A percentile compares a stretch with the other conserved stretches of the same genome.
Evolutionary conservation across 768 basidiomycete species (phyloP).

Genomic region (Leccinum imitatum): DNA sequence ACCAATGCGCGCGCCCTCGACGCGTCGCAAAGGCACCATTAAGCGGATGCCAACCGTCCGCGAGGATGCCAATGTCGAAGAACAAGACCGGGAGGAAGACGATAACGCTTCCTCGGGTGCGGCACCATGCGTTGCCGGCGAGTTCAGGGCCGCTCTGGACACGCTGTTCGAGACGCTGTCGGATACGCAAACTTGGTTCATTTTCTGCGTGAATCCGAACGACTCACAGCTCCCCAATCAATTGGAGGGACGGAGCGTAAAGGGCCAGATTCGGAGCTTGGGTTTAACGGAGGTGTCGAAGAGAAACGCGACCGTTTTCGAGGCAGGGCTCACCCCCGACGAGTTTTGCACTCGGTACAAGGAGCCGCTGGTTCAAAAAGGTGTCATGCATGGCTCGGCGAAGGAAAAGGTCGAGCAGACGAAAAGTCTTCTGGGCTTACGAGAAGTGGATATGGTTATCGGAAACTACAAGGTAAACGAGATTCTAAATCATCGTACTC

Average conservation of each 20-base stretch:
- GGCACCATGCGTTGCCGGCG: too few species aligned
- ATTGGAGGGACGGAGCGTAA: conserved; percentile 87
- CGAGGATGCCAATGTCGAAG: conserved; percentile 7
- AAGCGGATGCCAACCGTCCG: conserved; percentile 49
- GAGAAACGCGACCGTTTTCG: conserved; percentile 64
- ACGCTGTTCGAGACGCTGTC: conserved; percentile 81
- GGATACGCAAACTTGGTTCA: conserved; percentile 88
- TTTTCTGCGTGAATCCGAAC: conserved; percentile 94
- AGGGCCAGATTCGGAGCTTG: conserved; percentile 83
- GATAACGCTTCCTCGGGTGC: too few species aligned
- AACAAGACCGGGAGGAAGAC: too few species aligned
- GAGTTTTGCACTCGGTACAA: conserved; percentile 68
- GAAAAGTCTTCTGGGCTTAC: conserved; percentile 52
- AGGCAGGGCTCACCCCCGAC: conserved; percentile 80
- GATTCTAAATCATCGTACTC: conserved; percentile 7
- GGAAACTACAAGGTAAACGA: conserved; percentile 75
- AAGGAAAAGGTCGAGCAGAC: conserved; percentile 61
- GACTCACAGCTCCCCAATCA: conserved; percentile 95
- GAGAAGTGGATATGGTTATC: conserved; percentile 73
- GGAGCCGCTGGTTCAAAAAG: conserved; percentile 47
- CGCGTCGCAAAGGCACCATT: conserved; percentile 73
- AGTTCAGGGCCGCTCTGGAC: too few species aligned
- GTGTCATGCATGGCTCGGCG: conserved; percentile 59
- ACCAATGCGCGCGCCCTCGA: conserved; percentile 92
- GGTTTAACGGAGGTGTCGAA: conserved; percentile 79